phyloP scores from a whole-genome alignment of 192 early-diverging fungal genomes.

The Pilaira anomala region DNA sequence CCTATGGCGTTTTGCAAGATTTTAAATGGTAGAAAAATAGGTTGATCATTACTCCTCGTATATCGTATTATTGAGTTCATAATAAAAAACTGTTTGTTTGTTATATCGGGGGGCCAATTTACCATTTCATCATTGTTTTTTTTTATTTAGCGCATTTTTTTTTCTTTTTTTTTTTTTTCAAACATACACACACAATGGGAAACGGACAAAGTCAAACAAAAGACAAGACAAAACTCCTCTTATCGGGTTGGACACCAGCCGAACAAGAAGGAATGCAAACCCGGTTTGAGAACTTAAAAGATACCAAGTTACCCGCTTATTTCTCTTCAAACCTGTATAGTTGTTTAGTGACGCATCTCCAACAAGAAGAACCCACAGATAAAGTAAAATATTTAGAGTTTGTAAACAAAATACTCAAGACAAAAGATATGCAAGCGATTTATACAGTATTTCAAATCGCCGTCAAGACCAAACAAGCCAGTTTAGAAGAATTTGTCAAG shows the following conservation, averaged over 20 bases:
- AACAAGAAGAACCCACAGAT: too few species aligned
- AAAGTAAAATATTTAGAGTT: too few species aligned
- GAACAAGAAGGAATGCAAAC: neutral
- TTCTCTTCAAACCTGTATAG: neutral
- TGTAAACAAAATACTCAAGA: neutral
- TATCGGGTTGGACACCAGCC: neutral
- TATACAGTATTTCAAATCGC: neutral
- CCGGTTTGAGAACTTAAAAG: neutral
- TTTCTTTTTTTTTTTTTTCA: conserved; percentile 1
- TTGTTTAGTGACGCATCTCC: neutral
- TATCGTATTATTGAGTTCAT: too few species aligned
- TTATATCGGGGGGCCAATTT: too few species aligned
- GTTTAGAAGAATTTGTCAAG: conserved; percentile 9
- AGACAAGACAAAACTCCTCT: neutral
- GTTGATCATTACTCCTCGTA: too few species aligned
- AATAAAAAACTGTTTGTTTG: too few species aligned
- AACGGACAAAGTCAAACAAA: conserved; percentile 6
- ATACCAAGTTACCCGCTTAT: neutral
- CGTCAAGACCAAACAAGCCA: neutral
- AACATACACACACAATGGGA: neutral
- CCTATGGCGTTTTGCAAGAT: too few species aligned
- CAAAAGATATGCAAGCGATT: neutral
- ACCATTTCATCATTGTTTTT: too few species aligned
- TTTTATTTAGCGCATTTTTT: neutral
- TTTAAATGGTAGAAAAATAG: too few species aligned